phyloP scores from a whole-genome alignment of 345 rosid species.

The Hevea brasiliensis region DNA sequence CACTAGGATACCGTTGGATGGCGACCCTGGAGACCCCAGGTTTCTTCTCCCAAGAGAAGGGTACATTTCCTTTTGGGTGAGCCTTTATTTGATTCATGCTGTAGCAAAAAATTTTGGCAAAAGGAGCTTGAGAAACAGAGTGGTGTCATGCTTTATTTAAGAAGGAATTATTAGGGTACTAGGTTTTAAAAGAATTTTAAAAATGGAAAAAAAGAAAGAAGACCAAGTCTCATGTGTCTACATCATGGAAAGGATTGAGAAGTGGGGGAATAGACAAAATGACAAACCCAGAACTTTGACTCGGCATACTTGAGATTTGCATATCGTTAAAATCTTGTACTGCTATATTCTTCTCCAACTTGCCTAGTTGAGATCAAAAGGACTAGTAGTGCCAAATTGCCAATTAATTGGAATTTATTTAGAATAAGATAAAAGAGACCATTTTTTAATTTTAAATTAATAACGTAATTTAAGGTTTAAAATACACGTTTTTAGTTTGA shows the following conservation, averaged over 20 bases:
- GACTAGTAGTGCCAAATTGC: no score
- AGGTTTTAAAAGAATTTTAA: neutral
- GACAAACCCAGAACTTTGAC: neutral
- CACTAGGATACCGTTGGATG: neutral
- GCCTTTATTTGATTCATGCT: constrained; percentile 20
- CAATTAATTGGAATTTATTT: no score
- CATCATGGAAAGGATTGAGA: constrained; percentile 1
- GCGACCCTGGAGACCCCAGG: constrained; percentile 37
- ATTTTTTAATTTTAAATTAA: no score
- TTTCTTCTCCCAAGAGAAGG: constrained; percentile 48
- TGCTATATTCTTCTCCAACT: no score
- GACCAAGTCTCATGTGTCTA: constrained; percentile 19
- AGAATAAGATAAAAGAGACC: no score
- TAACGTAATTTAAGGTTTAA: no score
- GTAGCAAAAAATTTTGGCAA: neutral
- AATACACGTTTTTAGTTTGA: no score
- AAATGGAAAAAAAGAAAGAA: constrained; percentile 2
- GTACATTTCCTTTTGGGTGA: constrained; percentile 21
- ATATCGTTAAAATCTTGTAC: no score
- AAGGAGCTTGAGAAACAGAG: neutral
- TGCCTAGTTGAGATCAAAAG: no score
- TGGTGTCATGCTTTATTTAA: no score
- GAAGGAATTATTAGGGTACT: neutral
- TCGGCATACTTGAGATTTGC: no score
- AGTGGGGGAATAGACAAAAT: neutral